phyloP scores from a whole-genome alignment of 768 basidiomycete genomes.

The Russula brevipes region DNA sequence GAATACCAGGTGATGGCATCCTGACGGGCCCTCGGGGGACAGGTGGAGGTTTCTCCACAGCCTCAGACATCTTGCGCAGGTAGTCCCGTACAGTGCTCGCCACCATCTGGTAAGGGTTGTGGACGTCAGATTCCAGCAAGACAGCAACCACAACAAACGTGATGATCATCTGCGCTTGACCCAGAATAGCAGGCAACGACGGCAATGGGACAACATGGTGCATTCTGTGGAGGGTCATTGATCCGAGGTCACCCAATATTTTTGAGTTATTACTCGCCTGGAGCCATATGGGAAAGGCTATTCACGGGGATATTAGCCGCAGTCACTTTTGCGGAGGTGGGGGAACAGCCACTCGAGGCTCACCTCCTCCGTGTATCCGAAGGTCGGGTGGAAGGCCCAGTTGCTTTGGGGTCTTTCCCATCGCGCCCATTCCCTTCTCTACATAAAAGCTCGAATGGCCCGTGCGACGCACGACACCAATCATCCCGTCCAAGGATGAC shows the following conservation, averaged over 20 bases:
- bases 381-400: constrained; percentile 63
- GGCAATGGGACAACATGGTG: constrained; percentile 78
- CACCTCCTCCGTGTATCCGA: constrained; percentile 72
- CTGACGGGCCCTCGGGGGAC: constrained; percentile 16
- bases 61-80: constrained; percentile 49
- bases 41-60: constrained; percentile 20
- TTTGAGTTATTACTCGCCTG: constrained; percentile 44
- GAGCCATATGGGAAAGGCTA: constrained; percentile 83
- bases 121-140: constrained; percentile 4
- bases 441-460: constrained; percentile 85
- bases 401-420: constrained; percentile 71
- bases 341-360: constrained; percentile 29
- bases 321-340: not conserved
- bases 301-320: constrained; percentile 1
- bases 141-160: constrained; percentile 40
- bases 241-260: not conserved
- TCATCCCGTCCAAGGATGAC: constrained; percentile 72
- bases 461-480: constrained; percentile 70
- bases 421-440: constrained; percentile 79
- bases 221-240: constrained; percentile 47
- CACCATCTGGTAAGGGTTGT: constrained; percentile 44
- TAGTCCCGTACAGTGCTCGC: constrained; percentile 64
- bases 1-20: constrained; percentile 24
- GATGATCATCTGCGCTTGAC: constrained; percentile 75
- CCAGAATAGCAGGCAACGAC: constrained; percentile 77